phyloP scores from a whole-genome alignment of 2,329 filamentous ascomycete genomes.

The Rutstroemia sp. region DNA sequence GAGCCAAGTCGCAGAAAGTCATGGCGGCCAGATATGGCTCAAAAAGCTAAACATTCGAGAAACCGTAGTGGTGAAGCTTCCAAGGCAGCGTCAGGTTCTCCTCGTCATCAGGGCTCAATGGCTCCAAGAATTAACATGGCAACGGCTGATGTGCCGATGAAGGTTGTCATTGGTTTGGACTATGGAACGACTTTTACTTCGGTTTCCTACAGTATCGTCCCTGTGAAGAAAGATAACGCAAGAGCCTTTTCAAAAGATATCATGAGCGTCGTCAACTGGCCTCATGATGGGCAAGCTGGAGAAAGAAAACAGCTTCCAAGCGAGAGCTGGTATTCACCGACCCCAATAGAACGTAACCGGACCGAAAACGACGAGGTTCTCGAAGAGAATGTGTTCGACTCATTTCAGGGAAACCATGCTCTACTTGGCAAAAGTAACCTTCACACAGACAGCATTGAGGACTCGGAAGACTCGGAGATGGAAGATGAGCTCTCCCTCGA shows the following conservation, averaged over 20 bases:
- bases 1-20: too few species aligned
- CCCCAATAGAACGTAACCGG: neutral
- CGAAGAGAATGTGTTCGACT: slow-evolving; percentile 6
- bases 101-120: neutral
- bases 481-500: slow-evolving; percentile 1
- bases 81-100: neutral
- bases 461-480: neutral
- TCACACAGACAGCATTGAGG: neutral
- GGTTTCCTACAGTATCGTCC: slow-evolving; percentile 11
- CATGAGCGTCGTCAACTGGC: slow-evolving; percentile 16
- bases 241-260: slow-evolving; percentile 10
- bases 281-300: slow-evolving; percentile 5
- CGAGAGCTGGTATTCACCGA: slow-evolving; percentile 17
- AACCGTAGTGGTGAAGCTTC: too few species aligned
- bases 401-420: neutral
- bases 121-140: neutral
- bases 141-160: neutral
- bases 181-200: slow-evolving; percentile 16
- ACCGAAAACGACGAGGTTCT: neutral
- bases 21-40: too few species aligned
- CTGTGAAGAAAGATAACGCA: neutral
- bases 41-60: too few species aligned
- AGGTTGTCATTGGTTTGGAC: slow-evolving; percentile 13
- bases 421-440: neutral
- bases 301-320: slow-evolving; percentile 16